phyloP scores from a whole-genome alignment of 2,329 filamentous ascomycete genomes.

The Colletotrichum musae region DNA sequence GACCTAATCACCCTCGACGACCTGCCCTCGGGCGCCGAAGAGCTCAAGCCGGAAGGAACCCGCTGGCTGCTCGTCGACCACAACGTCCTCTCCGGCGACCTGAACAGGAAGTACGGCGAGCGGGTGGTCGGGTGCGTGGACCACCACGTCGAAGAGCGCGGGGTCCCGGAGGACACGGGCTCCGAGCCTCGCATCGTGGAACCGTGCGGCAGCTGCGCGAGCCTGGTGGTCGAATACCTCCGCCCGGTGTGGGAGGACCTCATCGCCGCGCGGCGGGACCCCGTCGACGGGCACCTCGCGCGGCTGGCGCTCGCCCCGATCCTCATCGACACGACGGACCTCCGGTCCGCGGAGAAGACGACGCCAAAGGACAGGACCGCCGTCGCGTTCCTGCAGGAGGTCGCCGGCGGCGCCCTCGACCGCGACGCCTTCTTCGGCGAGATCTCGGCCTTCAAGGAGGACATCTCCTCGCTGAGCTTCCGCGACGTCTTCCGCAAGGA shows the following conservation, averaged over 20 bases:
- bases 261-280: slow-evolving; percentile 39
- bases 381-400: slow-evolving; percentile 70
- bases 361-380: slow-evolving; percentile 73
- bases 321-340: slow-evolving; percentile 79
- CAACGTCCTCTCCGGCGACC: slow-evolving; percentile 76
- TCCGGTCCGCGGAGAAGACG: slow-evolving; percentile 75
- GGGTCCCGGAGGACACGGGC: slow-evolving; percentile 60
- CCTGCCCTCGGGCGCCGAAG: slow-evolving; percentile 54
- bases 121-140: slow-evolving; percentile 79
- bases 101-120: slow-evolving; percentile 67
- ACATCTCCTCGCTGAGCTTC: slow-evolving; percentile 73
- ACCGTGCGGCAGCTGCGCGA: slow-evolving; percentile 80
- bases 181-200: slow-evolving; percentile 73
- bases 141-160: slow-evolving; percentile 82
- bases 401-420: slow-evolving; percentile 59
- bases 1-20: slow-evolving; percentile 76
- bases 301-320: slow-evolving; percentile 79
- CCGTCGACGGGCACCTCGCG: slow-evolving; percentile 72
- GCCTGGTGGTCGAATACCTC: slow-evolving; percentile 75
- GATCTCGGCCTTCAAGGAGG: slow-evolving; percentile 75
- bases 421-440: slow-evolving; percentile 70
- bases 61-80: slow-evolving; percentile 85
- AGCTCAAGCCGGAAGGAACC: slow-evolving; percentile 68
- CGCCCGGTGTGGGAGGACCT: slow-evolving; percentile 70
- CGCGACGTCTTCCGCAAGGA: slow-evolving; percentile 83